Base-by-base conservation (phyloP, 176 grass and related monocot species). In the Themeda triandra region DNA sequence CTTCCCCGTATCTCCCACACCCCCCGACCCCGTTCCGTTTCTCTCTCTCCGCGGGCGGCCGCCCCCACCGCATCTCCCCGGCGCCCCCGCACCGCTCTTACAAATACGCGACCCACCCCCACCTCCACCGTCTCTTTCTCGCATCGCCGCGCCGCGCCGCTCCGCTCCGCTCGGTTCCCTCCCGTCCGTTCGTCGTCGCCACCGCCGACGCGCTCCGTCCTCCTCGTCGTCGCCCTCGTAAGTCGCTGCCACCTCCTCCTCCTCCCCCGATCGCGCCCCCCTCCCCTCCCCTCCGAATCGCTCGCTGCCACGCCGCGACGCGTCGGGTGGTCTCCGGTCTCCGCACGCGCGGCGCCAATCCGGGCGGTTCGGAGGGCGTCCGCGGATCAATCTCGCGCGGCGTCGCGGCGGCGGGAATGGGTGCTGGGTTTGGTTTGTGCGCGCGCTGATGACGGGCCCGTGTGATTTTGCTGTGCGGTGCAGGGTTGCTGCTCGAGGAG, bases 101-200 rank as follows among this genome's bases (percentile, higher is more conserved):
- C 88, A 90, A 86, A 90, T 89, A 89, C 87, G 11, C 45, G 1
- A 59, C 66, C 73, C 44, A 14, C 40, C 78, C 71, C 71, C 45
- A 17, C 25, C 78, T 36, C 19, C 33, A 36, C 42, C 45, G 45
- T 6, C 78, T 13, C 46, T 75, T 68, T 80, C 84, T 80, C 84
- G 19, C 49, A 11, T 28, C 29, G 40, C 60, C 58, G 81, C 71
- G 5, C 28, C 58, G 29, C 77, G 7, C 69, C 60, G 2, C 44
- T 23, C 69, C 45, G 5, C 4, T 13, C 59, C 0, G 39, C 3
- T 6, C 8, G 6, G 4, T 6, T 7, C 32, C 40, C 1, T 53
- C 3, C 36, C 77, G 2, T 13, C 74, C 69, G 19, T 17, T 17
- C 70, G 32, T 24, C 62, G 51, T 10, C 68, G 3, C 73, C 66